A percentile compares a stretch with the other conserved stretches of the same genome.
These are phyloP conservation scores for Crinitomyces ghanaensis DNA, from an alignment of 805 yeast species.

Conservation along the genomic window DNA sequence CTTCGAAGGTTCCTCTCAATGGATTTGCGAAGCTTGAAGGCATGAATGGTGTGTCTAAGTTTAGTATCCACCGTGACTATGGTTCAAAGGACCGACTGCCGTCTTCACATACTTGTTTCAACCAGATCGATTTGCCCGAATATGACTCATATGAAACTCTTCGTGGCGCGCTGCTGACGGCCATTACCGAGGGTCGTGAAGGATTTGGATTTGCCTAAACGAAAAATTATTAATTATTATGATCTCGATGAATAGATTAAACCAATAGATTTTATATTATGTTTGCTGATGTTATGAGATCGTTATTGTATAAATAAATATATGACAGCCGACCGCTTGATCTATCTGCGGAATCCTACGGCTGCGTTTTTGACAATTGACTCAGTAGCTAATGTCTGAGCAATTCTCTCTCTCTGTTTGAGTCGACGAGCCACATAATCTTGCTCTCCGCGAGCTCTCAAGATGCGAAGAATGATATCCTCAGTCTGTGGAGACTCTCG, in stretches of 20 bases:
- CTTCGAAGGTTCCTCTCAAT: conserved; percentile 87
- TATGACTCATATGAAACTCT: conserved; percentile 81
- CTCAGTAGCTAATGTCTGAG: too few relatives aligned
- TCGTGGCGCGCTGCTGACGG: conserved; percentile 67
- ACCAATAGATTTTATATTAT: conserved; percentile 1
- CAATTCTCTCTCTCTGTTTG: conserved; percentile 48
- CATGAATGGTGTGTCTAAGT: conserved; percentile 73
- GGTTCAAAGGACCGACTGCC: conserved; percentile 82
- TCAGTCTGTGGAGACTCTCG: conserved; percentile 41
- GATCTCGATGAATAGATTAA: conserved; percentile 1
- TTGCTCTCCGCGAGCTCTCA: conserved; percentile 54
- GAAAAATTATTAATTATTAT: too few relatives aligned
- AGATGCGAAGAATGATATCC: conserved; percentile 59
- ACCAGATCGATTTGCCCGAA: conserved; percentile 87
- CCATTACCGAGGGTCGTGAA: conserved; percentile 89
- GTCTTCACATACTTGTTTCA: conserved; percentile 93
- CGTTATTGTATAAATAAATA: background rate
- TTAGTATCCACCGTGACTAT: conserved; percentile 81
- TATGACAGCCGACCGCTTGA: too few relatives aligned
- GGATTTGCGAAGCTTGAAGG: conserved; percentile 90
- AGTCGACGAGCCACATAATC: conserved; percentile 48
- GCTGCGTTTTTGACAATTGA: too few relatives aligned
- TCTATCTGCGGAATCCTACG: too few relatives aligned
- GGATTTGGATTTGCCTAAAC: conserved; percentile 79
- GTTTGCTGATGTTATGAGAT: conserved; percentile 1